Base-by-base conservation (phyloP, 2,329 filamentous ascomycete species). In the Xylaria digitata region DNA sequence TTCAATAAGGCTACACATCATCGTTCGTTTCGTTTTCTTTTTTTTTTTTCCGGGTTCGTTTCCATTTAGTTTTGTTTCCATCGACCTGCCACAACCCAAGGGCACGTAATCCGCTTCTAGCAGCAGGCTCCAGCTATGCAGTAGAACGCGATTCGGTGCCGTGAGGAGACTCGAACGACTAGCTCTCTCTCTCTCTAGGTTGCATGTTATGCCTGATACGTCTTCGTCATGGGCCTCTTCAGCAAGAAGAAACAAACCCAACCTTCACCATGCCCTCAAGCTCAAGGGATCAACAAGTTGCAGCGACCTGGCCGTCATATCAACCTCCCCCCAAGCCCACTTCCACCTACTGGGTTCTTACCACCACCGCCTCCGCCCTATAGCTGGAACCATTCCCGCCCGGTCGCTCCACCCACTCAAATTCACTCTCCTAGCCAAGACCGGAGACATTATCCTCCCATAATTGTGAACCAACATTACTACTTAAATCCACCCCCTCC, bases 391-490 rank as follows among this genome's bases (percentile, higher is more conserved):
- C 61, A 52, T 66, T 21, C 55, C 71, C 73, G 46, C 53, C 74
- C 60, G 65, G 68, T 42, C 69, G 75, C 73, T 67, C 54, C 69
- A n/a, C 46, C 69, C 40, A 56, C 67, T 34, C 73, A 75, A 3
- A 9, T 37, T 15, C 49, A 50, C 17, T 64, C 68, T 53, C 73
- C 72, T 23, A 76, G 77, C 49, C 75, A 76, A 34, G 69, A 72
- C 34, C 72, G 74, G 43, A 70, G 65, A 32, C 72, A 68, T 59
- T 77, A 75, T 26, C 78, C 77, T 30, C 81, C 83, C 7, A 81
- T 86, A 60, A 79, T 86, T 32, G 82, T 86, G 55, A 85, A 86
- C 67, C 83, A 86, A 65, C 80, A 86, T 69, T 85, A 86, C 72
- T 85, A 86, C 69, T 72, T 85, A 55, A 69, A 73, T 21, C 71